Evolutionary conservation across 306 rosid species (phyloP), one percentile per base, ranked within the genome.

Genomic region (Dryas octopetala): DNA sequence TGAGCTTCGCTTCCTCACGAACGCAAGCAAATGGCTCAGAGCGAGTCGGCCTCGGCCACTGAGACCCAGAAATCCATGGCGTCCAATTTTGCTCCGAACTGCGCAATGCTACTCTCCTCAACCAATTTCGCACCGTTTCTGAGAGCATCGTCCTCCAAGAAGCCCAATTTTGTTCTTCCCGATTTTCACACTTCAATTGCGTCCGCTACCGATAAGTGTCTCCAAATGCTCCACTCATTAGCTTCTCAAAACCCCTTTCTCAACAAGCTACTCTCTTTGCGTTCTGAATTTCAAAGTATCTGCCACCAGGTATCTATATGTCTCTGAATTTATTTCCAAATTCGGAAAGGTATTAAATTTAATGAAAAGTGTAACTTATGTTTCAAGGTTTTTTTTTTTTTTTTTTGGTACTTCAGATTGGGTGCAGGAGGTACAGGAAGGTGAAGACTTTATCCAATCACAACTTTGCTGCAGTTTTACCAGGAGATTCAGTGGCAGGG

Each of bases 401-500:
- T 7, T 32, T 11, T 16, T 44, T 28, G 11, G 41, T 70, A 5
- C 46, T 71, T 82, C 93, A 92, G 99, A 81, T 92, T 85, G 83
- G 88, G 49, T 41, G 78, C 80, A 76, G 79, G 64, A 88, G 74
- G 60, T 57, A 62, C 46, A 76, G 78, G 66, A 87, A 77, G 50
- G 60, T 60, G 77, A 72, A 78, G 44, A 68, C 54, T 70, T 15
- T 89, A 63, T 52, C 79, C 26, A 52, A 12, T 75, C 93, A 86
- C 63, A 90, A 89, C 76, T 95, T 95, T 40, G 97, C 97, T 4
- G 97, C 97, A 0, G 91, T 95, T 76, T 76, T 95, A 3, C 98
- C 96, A 0, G 99, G 99, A 46, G 97, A 92, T 81, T 92, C 97
- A 0, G 89, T 95, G 68, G 99, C 93, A 6, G 97, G 97, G 58